Base-by-base conservation (phyloP, 2,329 filamentous ascomycete species). In the Bimuria novae-zelandiae region DNA sequence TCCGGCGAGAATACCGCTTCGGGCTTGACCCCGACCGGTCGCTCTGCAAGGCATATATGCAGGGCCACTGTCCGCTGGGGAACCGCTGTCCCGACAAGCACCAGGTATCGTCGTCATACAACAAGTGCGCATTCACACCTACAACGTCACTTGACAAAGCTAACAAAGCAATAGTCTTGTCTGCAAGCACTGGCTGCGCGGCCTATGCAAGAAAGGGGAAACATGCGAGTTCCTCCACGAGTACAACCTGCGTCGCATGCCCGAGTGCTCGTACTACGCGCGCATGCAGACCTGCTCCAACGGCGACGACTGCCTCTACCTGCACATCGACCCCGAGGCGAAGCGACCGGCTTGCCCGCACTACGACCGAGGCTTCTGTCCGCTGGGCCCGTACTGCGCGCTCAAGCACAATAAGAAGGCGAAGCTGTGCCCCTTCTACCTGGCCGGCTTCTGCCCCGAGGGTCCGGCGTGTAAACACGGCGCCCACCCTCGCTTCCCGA, bases 121-220 rank as follows among this genome's bases (percentile, higher is more conserved):
- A 88, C 77, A 89, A 84, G 70, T 79, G 62, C 45, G 73, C 77
- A 33, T 14, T 23, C 6, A 52, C 36, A 12, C 11, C 14, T 19
- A 10, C 29, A 25, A 11, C 12, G 17, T 12, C 10, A 6, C 4
- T n/a, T 2, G 7, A 33, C 6, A 16, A 21, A 30, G 4, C 17
- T 7, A 25, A 45, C 49, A 40, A 54, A 32, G n/a, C 25, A 25
- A 2, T 3, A 84, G 79, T 45, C 85, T 97, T 14, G 93, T 99
- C 56, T 99, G 94, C 85, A 99, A 99, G 79, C 94, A 97, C 81
- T 97, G 94, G 87, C 86, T 97, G 69, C 90, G 95, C 60, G 93
- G 92, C 0, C 85, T 99, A 17, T 99, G 94, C 82, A 99, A 99
- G 73, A 97, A 97, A 77, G 94, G 93, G 67, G 89, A 97, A 70